A percentile compares a stretch with the other conserved stretches of the same genome.
Evolutionary conservation across 2,329 filamentous ascomycete species (phyloP).

Genomic region (Pseudocercospora ulei): DNA sequence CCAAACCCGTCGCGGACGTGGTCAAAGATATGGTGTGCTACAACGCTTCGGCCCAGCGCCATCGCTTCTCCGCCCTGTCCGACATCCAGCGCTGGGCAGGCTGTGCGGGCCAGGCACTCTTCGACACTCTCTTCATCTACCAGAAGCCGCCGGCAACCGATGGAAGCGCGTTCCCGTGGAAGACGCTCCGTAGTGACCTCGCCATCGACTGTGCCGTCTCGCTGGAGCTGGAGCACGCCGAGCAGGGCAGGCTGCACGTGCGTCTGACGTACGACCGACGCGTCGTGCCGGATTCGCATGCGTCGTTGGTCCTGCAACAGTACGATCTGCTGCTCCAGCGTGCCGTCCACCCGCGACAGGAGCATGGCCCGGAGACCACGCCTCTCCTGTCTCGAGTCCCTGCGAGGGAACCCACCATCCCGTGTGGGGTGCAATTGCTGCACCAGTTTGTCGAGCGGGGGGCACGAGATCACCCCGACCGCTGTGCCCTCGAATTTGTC

Average conservation of each 20-base stretch:
- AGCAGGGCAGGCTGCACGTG: conserved; percentile 46
- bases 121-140: conserved; percentile 78
- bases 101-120: conserved; percentile 55
- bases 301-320: conserved; percentile 56
- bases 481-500: conserved; percentile 62
- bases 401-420: conserved; percentile 49
- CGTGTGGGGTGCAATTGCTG: conserved; percentile 51
- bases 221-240: conserved; percentile 59
- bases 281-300: conserved; percentile 59
- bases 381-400: conserved; percentile 51
- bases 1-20: conserved; percentile 47
- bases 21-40: conserved; percentile 55
- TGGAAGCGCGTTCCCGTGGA: conserved; percentile 45
- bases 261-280: conserved; percentile 57
- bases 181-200: conserved; percentile 54
- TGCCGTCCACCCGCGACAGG: conserved; percentile 37
- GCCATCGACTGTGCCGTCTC: conserved; percentile 70
- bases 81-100: conserved; percentile 65
- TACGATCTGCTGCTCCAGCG: conserved; percentile 58
- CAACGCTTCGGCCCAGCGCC: conserved; percentile 54
- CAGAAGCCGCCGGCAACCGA: conserved; percentile 47
- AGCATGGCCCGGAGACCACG: no score
- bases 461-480: conserved; percentile 48
- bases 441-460: conserved; percentile 69
- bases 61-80: conserved; percentile 62